Conservation (phyloP, 495 filamentous ascomycete species). For the Cladorrhinum samala region DNA sequence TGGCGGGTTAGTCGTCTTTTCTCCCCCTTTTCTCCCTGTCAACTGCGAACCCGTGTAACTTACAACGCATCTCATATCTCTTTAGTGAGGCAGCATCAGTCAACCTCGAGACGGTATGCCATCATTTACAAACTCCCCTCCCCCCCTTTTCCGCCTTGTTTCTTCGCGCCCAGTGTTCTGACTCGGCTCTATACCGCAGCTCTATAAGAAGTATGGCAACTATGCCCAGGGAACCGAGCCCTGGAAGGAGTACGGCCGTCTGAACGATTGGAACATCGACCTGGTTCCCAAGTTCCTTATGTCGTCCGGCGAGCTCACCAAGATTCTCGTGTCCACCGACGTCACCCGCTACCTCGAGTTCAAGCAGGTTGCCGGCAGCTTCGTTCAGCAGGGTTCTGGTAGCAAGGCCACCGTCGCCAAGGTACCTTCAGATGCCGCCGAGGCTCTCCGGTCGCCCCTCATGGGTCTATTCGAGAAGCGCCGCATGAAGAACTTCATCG, state of each 20-base stretch:
- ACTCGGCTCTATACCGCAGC: conserved; percentile 41
- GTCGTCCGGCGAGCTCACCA: conserved; percentile 96
- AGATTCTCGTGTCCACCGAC: conserved; percentile 93
- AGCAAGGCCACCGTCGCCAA: conserved; percentile 86
- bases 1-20: conserved; percentile 66
- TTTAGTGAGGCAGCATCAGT: conserved; percentile 86
- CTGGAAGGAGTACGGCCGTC: conserved; percentile 92
- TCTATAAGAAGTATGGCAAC: conserved; percentile 94
- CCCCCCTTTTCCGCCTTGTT: not conserved
- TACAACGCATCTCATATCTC: conserved; percentile 16
- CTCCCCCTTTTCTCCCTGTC: conserved; percentile 9
- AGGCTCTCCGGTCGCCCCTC: conserved; percentile 85
- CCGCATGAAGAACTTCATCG: conserved; percentile 91
- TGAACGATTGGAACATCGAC: conserved; percentile 99
- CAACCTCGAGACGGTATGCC: conserved; percentile 79
- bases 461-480: conserved; percentile 98
- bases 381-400: conserved; percentile 81
- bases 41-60: conserved; percentile 10
- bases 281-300: conserved; percentile 97
- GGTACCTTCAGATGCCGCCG: conserved; percentile 87
- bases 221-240: conserved; percentile 74
- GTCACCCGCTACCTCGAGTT: conserved; percentile 97
- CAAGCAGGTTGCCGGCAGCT: conserved; percentile 96
- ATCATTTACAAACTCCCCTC: conserved; percentile 8
- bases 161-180: no score